Conservation (phyloP, 2,329 filamentous ascomycete genomes). For the Cytospora mali region DNA sequence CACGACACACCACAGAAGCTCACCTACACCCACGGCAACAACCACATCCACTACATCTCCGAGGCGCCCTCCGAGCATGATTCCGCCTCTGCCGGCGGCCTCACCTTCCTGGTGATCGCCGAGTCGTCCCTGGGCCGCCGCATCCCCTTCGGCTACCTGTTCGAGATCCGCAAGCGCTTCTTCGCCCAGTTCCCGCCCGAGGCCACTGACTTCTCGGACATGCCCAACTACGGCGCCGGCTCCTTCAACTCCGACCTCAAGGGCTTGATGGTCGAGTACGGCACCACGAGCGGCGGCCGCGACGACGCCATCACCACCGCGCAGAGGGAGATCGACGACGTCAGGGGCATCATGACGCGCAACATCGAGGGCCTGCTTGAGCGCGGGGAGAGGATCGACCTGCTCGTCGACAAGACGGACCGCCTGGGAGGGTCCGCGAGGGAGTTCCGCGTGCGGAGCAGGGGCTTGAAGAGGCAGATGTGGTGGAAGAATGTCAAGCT, state of each 20-base stretch:
- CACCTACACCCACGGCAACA: conserved; percentile 88
- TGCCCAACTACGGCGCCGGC: conserved; percentile 89
- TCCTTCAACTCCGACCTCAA: conserved; percentile 82
- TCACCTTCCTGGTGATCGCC: conserved; percentile 91
- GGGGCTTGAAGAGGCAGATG: conserved; percentile 88
- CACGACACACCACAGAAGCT: conserved; percentile 82
- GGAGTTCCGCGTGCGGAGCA: conserved; percentile 86
- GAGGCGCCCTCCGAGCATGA: conserved; percentile 73
- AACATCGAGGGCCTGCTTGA: conserved; percentile 91
- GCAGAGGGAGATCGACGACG: conserved; percentile 88
- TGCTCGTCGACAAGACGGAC: conserved; percentile 96
- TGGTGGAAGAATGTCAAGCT: conserved; percentile 99
- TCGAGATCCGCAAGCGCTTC: conserved; percentile 89
- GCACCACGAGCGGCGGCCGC: conserved; percentile 73
- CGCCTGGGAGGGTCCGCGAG: conserved; percentile 82
- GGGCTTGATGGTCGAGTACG: conserved; percentile 79
- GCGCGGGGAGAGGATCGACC: conserved; percentile 88
- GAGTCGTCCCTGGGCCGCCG: conserved; percentile 80
- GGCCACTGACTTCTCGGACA: conserved; percentile 70
- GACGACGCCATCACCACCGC: conserved; percentile 83
- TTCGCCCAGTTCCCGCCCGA: conserved; percentile 67
- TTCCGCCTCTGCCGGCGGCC: conserved; percentile 69
- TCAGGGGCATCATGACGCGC: conserved; percentile 90
- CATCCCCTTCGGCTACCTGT: conserved; percentile 88
- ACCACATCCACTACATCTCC: conserved; percentile 95